Conservation (phyloP, 2,329 filamentous ascomycete genomes). For the Aspergillus uvarum region DNA sequence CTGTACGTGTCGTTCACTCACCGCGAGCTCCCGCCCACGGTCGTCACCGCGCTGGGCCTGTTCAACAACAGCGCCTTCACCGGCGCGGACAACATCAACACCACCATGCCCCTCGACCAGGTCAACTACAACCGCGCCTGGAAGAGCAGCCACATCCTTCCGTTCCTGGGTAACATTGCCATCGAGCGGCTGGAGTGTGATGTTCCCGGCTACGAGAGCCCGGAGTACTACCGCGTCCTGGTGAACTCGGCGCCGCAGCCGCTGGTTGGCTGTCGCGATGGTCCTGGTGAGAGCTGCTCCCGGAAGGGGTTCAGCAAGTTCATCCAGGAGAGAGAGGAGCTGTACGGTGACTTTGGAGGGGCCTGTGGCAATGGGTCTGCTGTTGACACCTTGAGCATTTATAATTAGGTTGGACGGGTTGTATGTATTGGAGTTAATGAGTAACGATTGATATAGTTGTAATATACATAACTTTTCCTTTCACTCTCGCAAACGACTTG, state of each 20-base stretch:
- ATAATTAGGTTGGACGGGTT: background rate
- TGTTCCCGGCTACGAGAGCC: conserved; percentile 56
- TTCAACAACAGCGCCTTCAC: conserved; percentile 66
- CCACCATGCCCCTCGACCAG: conserved; percentile 62
- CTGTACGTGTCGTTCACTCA: conserved; percentile 69
- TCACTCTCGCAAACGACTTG: too few relatives aligned
- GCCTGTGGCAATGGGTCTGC: conserved; percentile 6
- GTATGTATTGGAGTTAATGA: background rate
- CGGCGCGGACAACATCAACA: conserved; percentile 56
- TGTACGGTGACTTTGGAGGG: conserved; percentile 9
- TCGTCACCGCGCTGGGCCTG: conserved; percentile 65
- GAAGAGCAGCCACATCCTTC: conserved; percentile 62
- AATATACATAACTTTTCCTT: background rate
- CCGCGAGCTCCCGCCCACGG: conserved; percentile 66
- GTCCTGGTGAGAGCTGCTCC: conserved; percentile 53
- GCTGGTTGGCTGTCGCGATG: conserved; percentile 49
- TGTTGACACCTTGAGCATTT: background rate
- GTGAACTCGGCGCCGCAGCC: conserved; percentile 54
- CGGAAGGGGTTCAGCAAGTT: conserved; percentile 45
- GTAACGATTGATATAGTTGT: background rate
- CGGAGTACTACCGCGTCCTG: conserved; percentile 54
- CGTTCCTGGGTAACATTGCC: conserved; percentile 66
- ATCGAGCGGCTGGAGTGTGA: conserved; percentile 65
- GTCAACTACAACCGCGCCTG: conserved; percentile 65
- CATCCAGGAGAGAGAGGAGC: conserved; percentile 43